Evolutionary conservation across 306 rosid genomes (phyloP), one percentile per base, ranked within the genome.

Genomic region (Sicyos baderoa): DNA sequence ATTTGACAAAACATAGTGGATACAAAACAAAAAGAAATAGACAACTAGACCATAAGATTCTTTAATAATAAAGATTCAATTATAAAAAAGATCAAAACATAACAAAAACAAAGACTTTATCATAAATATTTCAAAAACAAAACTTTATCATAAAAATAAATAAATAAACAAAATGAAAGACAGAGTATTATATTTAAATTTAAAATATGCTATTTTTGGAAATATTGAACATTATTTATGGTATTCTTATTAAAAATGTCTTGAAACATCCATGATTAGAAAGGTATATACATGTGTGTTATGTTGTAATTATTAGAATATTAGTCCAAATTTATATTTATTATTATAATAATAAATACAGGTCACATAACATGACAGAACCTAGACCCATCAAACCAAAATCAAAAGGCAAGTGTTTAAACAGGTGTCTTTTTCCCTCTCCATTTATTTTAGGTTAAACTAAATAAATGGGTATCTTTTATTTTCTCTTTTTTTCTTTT

Each of bases 221-320:
- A 27, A 59, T 4, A 14, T 23, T 7, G 13, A 6, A 59, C 21
- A 2, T 27, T 14, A 16, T 27, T 58, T 58, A 58, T 58, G 7
- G 4, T 6, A 18, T 4, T 52, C 25, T 53, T 29, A 29, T 57
- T 25, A 1, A 25, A 25, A 25, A 57, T 25, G 19, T 57, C 63
- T 57, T 13, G 63, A 57, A 57, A 57, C 67, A 61, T 35, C 8
- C 37, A 61, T 61, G 67, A 61, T 61, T 61, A 61, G 23, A 29
- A n/a, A n/a, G n/a, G 67, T 6, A 9, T 60, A 60, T 45, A 45
- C 3, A 8, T 60, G 3, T 56, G 1, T 13, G 4, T 23, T 0
- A 35, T 61, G 17, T 61, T 61, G 68, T 17, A 29, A 62, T 37
- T 16, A 62, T 37, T 32, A 62, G 68, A 62, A 62, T 62, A 32